Conservation (phyloP, 2,329 filamentous ascomycete genomes). For the Aspergillus tubingensis region DNA sequence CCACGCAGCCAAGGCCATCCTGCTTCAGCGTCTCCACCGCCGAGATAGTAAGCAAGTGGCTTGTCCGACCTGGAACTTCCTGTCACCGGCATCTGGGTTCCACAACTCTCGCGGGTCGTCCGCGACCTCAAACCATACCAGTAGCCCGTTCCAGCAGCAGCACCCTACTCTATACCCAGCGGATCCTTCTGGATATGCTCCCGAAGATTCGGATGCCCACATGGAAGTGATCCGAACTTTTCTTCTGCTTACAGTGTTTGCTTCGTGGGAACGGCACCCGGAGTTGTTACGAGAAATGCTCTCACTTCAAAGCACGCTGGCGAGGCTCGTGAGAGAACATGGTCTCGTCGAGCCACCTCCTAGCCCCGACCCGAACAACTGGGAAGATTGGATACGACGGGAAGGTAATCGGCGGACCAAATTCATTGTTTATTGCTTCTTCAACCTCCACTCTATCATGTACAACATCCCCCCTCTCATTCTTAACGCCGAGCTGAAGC, state of each 20-base stretch:
- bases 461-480: constrained; percentile 63
- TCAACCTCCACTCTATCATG: constrained; percentile 63
- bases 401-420: constrained; percentile 59
- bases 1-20: constrained; percentile 57
- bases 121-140: constrained; percentile 43
- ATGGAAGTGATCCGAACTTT: constrained; percentile 55
- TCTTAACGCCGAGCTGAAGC: constrained; percentile 55
- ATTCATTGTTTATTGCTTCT: constrained; percentile 59
- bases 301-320: constrained; percentile 58
- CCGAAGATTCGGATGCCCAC: constrained; percentile 48
- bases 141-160: constrained; percentile 48
- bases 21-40: constrained; percentile 54
- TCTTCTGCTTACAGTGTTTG: constrained; percentile 58
- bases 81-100: constrained; percentile 39
- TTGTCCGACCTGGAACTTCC: constrained; percentile 46
- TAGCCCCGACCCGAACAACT: constrained; percentile 48
- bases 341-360: constrained; percentile 43
- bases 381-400: constrained; percentile 56
- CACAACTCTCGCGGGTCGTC: constrained; percentile 46
- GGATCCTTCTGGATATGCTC: constrained; percentile 37
- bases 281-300: constrained; percentile 60
- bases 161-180: constrained; percentile 33
- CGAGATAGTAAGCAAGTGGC: constrained; percentile 50
- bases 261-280: constrained; percentile 61
- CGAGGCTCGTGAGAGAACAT: constrained; percentile 58